Base-by-base conservation (phyloP, 441 rosid genomes). In the Populus trichocarpa region DNA sequence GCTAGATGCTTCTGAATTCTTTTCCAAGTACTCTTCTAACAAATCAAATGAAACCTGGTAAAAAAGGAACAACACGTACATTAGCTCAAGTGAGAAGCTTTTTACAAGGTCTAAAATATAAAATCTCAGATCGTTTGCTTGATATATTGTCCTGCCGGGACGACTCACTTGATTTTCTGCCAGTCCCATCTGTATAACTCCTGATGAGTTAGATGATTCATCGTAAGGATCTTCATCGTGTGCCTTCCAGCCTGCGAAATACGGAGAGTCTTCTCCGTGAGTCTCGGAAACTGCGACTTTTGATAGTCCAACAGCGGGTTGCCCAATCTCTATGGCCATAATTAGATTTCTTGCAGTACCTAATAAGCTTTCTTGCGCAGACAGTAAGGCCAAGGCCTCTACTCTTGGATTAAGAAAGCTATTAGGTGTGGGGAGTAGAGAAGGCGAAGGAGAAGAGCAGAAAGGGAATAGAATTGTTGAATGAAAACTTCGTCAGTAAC, bases 201-300 rank as follows among this genome's bases (percentile, higher is more conserved):
- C 98, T 3, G 89, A 84, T 25, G 91, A 89, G 79, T 93, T 93
- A 61, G 46, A 67, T 7, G 72, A 6, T 78, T 90, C 93, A 14
- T 91, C 69, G 59, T 90, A 93, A 80, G 97, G 95, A 73, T 93
- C 77, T 72, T 87, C 96, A 50, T 93, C 93, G 50, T 93, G 89
- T 14, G 96, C 97, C 87, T 90, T 93, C 97, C 97, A 93, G 36
- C 97, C 97, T 6, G 93, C 93, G 75, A 91, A 93, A 72, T 93
- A 93, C 1, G 97, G 96, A n/a, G 98, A 95, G 82, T 93, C 89
- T 82, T 95, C 99, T 0, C 97, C 99, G 61, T 95, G 98, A 35
- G 95, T 89, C 40, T 90, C 89, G 38, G 99, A 93, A 69, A 86
- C 87, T 6, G 99, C 99, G 28, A 93, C 74, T 64, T 75, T 88